Conservation (phyloP, 202 grass and related monocot species). For the Zoysia matrella region DNA sequence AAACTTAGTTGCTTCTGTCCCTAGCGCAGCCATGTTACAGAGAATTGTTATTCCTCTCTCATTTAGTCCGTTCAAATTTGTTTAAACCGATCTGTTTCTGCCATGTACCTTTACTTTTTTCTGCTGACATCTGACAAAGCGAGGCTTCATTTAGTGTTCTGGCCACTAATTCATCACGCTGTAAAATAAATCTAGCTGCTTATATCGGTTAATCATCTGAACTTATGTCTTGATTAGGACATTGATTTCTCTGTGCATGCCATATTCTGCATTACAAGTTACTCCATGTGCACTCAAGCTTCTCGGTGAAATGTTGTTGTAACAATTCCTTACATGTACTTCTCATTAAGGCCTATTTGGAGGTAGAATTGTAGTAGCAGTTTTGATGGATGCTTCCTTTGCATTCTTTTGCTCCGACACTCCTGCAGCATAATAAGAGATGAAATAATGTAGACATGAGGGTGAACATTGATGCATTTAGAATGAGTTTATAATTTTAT, state of each 20-base stretch:
- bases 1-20: neutral
- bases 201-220: neutral
- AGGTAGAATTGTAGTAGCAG: neutral
- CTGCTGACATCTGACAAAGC: neutral
- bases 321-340: neutral
- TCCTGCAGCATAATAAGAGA: neutral
- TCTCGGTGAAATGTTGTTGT: neutral
- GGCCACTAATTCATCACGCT: neutral
- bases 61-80: neutral
- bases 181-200: neutral
- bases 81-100: neutral
- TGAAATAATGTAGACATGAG: neutral
- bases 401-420: neutral
- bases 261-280: neutral
- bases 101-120: conserved; percentile 14
- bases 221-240: neutral
- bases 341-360: neutral
- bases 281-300: neutral
- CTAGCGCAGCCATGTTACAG: neutral
- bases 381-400: conserved; percentile 10
- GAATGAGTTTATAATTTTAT: neutral
- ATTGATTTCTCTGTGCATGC: neutral
- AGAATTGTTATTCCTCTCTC: neutral
- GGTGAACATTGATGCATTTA: neutral
- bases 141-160: neutral